Base-by-base conservation (phyloP, 208 protist species). In the Crithidia fasciculata region DNA sequence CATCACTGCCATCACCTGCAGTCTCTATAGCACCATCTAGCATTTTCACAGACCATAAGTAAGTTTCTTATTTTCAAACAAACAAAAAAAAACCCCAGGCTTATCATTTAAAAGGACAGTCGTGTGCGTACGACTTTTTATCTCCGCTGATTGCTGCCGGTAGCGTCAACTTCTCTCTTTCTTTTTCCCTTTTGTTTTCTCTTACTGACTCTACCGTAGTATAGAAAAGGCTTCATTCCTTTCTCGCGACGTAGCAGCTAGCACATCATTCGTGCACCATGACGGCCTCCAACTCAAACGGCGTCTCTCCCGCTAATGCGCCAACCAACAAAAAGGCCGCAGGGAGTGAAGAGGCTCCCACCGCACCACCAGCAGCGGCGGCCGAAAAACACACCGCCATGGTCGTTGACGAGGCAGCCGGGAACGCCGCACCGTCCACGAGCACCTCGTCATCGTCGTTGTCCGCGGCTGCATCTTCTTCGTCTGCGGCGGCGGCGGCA, bases 271-370 rank as follows among this genome's bases (percentile, higher is more conserved):
- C 8, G 8, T 55, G 2, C 8, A 45, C 4, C 39, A 69, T 69
- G 64, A 59, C 64, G 2, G 40, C 16, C 9, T 69, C 64, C 8
- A 49, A 69, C 52, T 69, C 64, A 4, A 69, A 69, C 52, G n/a
- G 40, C 40, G 39, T 37, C 16, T 3, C 50, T 9, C 0, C 52
- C 1, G 52, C 3, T 18, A 3, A 15, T 13, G 40, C 5, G 37
- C 45, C 6, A 12, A 49, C 37, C 5, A 54, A 59, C 1, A 10
- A 59, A 28, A 15, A 36, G 2, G 2, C 62, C 36, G 37, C 62
- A 18, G 54, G 0, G 44, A 4, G n/a, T 5, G 1, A 0, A 0
- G 60, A 36, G 10, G 8, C 19, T n/a, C 13, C 60, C 19, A 28
- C 28, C 28, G 28, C 28, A 28, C 28, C 28, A 28, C 28, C 28